phyloP scores from a whole-genome alignment of 305 asterid species.

The Fraxinus floribunda region DNA sequence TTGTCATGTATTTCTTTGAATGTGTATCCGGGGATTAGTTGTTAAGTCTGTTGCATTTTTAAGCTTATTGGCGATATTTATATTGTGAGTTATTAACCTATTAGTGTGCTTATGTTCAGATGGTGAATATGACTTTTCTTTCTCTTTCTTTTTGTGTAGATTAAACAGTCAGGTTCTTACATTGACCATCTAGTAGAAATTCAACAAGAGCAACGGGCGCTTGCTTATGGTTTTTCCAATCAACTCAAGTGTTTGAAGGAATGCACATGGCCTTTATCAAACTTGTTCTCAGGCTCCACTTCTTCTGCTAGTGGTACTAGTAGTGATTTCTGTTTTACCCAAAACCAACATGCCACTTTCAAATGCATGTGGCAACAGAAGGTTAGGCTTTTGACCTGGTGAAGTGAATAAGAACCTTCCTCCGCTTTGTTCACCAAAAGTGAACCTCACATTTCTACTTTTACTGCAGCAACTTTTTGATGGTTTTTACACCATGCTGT shows the following conservation, averaged over 20 bases:
- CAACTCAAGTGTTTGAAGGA: slow-evolving; percentile 61
- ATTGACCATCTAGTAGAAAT: slow-evolving; percentile 74
- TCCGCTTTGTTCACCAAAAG: neutral
- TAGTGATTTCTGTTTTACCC: slow-evolving; percentile 30
- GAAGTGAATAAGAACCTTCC: neutral
- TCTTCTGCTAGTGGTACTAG: slow-evolving; percentile 21
- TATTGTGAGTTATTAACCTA: neutral
- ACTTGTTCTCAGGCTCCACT: slow-evolving; percentile 46
- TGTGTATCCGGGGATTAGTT: neutral
- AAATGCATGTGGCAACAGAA: slow-evolving; percentile 91
- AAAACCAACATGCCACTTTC: slow-evolving; percentile 53
- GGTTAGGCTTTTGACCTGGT: slow-evolving; percentile 37
- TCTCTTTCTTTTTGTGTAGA: slow-evolving; percentile 41
- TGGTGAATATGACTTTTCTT: neutral
- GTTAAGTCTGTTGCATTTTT: neutral
- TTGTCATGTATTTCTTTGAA: neutral
- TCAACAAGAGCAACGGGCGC: slow-evolving; percentile 89
- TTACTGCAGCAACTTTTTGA: slow-evolving; percentile 82
- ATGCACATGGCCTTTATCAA: slow-evolving; percentile 57
- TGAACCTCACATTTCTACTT: slow-evolving; percentile 17
- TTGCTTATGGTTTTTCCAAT: slow-evolving; percentile 55
- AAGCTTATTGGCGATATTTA: neutral
- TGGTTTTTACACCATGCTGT: slow-evolving; percentile 55
- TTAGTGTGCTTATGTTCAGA: neutral
- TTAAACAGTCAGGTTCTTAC: slow-evolving; percentile 62